A percentile compares a stretch with the other conserved stretches of the same genome.
Evolutionary conservation across 257 asterid species (phyloP).

Genomic region (Solanum phureja): DNA sequence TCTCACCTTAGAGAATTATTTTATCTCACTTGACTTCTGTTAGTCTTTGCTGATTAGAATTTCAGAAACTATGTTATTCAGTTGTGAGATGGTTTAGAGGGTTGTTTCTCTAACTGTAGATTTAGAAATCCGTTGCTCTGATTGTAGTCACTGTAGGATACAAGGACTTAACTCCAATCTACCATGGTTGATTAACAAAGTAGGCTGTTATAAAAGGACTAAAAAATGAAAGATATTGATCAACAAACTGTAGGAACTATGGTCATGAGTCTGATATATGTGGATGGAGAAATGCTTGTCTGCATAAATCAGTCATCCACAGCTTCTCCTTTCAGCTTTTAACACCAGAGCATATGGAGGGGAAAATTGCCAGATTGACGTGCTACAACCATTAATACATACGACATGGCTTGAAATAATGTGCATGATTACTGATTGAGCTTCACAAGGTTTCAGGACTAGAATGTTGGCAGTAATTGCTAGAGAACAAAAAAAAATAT

Average conservation of each 20-base stretch:
- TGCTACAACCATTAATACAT: neutral
- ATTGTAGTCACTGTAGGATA: neutral
- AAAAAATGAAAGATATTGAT: neutral
- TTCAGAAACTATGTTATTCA: neutral
- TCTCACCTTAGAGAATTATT: neutral
- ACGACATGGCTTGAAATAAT: neutral
- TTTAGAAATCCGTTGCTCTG: neutral
- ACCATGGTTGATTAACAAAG: neutral
- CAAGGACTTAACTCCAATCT: neutral
- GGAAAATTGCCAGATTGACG: neutral
- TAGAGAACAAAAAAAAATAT: neutral
- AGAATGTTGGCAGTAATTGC: neutral
- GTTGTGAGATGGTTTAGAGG: neutral
- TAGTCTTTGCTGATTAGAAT: neutral
- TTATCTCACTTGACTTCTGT: neutral
- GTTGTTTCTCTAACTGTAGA: neutral
- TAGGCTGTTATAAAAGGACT: neutral
- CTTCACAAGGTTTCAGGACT: neutral
- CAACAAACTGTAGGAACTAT: neutral
- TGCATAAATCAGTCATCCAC: neutral
- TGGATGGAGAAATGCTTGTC: neutral
- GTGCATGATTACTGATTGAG: neutral
- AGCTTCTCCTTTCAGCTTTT: neutral
- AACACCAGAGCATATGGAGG: neutral
- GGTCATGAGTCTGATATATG: neutral